These are phyloP conservation scores for Dioscorea dumetorum DNA, from an alignment of 106 monocot genomes.

Conservation along the genomic window DNA sequence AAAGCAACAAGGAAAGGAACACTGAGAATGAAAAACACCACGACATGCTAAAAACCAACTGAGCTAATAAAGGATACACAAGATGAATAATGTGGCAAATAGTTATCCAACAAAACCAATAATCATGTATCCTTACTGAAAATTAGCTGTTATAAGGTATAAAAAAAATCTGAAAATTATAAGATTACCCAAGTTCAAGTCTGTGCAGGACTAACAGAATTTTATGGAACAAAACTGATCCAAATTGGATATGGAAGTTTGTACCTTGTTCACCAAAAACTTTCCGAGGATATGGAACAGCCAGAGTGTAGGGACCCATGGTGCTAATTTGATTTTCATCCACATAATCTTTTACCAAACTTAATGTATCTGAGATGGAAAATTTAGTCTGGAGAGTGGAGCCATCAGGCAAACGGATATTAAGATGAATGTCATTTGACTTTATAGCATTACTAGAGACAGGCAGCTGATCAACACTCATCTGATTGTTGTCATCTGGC, in stretches of 20 bases:
- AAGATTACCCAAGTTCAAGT: too few relatives aligned
- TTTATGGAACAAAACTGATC: too few relatives aligned
- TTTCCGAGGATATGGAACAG: constrained; percentile 79
- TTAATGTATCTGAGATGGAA: constrained; percentile 46
- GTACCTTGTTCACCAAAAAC: constrained; percentile 72
- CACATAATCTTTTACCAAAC: constrained; percentile 59
- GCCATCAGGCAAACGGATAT: constrained; percentile 73
- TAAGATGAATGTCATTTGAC: constrained; percentile 59
- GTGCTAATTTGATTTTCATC: constrained; percentile 33
- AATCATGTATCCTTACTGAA: too few relatives aligned
- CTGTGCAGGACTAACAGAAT: too few relatives aligned
- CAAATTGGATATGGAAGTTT: background rate
- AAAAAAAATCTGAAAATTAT: too few relatives aligned
- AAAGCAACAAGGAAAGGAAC: background rate
- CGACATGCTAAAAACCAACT: background rate
- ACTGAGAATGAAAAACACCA: background rate
- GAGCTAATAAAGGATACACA: too few relatives aligned
- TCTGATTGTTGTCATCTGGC: constrained; percentile 8
- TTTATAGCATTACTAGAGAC: constrained; percentile 24
- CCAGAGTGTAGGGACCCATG: constrained; percentile 53
- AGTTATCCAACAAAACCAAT: too few relatives aligned
- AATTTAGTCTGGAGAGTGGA: constrained; percentile 54
- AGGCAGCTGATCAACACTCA: constrained; percentile 4
- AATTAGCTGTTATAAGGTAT: too few relatives aligned
- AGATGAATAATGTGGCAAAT: too few relatives aligned